Percentiles rank a stretch among this genome's conserved stretches.
Conservation (phyloP, 2,329 filamentous ascomycete genomes). For the Hirsutella thompsonii region DNA sequence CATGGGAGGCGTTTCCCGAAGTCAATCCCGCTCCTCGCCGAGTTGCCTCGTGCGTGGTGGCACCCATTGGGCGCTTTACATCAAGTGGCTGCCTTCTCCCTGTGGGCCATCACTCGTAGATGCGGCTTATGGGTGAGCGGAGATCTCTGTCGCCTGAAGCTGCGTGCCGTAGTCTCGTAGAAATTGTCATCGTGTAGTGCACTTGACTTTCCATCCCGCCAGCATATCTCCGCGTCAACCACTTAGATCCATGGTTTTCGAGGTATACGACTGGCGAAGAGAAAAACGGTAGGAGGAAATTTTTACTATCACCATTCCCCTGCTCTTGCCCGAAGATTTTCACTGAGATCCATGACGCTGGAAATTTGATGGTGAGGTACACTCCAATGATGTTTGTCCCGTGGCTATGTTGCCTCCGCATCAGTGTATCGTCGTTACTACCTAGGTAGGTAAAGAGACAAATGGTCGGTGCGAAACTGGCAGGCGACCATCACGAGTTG, state of each 20-base stretch:
- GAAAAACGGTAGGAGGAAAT: slow-evolving; percentile 34
- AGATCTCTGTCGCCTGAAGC: not conserved
- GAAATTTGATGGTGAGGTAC: slow-evolving; percentile 82
- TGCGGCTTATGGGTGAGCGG: not conserved
- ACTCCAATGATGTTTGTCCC: slow-evolving; percentile 27
- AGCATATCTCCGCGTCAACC: slow-evolving; percentile 83
- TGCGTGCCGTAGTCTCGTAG: not conserved
- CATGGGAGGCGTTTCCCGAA: slow-evolving; percentile 68
- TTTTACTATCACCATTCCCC: slow-evolving; percentile 32
- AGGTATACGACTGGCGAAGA: slow-evolving; percentile 95
- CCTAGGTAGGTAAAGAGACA: too few species aligned
- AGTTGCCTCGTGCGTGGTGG: slow-evolving; percentile 4
- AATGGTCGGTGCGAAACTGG: too few species aligned
- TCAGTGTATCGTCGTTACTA: too few species aligned
- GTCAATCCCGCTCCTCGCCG: slow-evolving; percentile 17
- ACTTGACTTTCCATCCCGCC: slow-evolving; percentile 36
- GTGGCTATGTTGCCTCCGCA: too few species aligned
- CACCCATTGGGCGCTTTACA: not conserved
- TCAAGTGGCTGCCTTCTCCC: not conserved
- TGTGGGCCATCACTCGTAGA: not conserved
- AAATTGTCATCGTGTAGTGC: not conserved
- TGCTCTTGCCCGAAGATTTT: slow-evolving; percentile 73
- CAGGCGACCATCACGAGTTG: too few species aligned
- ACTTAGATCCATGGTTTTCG: slow-evolving; percentile 56
- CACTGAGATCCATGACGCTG: slow-evolving; percentile 53